A percentile compares a stretch with the other conserved stretches of the same genome.
Evolutionary conservation across 768 basidiomycete genomes (phyloP).

Genomic region (Russula brevipes): DNA sequence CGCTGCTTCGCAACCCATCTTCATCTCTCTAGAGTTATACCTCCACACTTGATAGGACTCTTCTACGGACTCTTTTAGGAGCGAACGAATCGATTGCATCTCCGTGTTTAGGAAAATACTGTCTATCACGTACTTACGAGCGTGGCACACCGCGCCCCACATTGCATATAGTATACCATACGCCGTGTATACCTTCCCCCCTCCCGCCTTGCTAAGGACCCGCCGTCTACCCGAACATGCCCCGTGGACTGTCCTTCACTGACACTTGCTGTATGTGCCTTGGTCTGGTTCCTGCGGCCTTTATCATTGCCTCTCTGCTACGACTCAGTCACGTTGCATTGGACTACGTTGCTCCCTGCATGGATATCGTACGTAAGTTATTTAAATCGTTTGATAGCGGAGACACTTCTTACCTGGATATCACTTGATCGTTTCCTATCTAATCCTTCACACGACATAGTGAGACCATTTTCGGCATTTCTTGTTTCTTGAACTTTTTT

Average conservation of each 20-base stretch:
- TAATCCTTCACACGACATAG: conserved; percentile 16
- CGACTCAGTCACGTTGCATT: not conserved
- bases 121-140: conserved; percentile 20
- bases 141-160: not conserved
- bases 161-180: conserved; percentile 18
- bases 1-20: not conserved
- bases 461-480: not conserved
- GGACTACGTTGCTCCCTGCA: not conserved
- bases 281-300: not conserved
- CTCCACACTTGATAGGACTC: conserved; percentile 12
- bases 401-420: conserved; percentile 8
- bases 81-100: conserved; percentile 2
- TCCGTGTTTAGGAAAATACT: conserved; percentile 3
- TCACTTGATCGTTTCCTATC: conserved; percentile 12
- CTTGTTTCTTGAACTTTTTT: not conserved
- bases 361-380: conserved; percentile 4
- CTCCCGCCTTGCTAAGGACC: not conserved
- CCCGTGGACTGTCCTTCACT: not conserved
- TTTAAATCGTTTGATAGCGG: not conserved
- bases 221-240: not conserved
- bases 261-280: not conserved
- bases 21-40: conserved; percentile 12
- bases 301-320: not conserved
- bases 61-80: conserved; percentile 8
- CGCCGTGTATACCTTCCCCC: conserved; percentile 20